phyloP scores from a whole-genome alignment of 176 grass and related monocot genomes.

The bread wheat (Triticum aestivum) region DNA sequence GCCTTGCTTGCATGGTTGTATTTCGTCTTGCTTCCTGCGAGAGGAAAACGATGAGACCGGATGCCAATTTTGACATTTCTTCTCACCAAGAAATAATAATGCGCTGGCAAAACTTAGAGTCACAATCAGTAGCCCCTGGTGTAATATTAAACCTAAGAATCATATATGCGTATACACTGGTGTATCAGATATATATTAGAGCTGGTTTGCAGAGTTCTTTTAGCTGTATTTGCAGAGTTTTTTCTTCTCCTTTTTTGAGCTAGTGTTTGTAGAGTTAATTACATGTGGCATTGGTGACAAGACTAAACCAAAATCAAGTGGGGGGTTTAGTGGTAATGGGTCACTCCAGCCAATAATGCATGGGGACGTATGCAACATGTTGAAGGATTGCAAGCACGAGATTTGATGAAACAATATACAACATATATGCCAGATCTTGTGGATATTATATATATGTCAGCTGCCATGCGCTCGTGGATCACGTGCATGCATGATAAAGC shows the following conservation, averaged over 20 bases:
- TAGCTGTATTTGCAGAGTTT: background rate
- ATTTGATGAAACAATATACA: background rate
- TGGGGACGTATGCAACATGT: background rate
- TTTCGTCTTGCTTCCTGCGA: conserved; percentile 25
- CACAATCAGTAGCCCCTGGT: background rate
- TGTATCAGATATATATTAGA: too few species aligned
- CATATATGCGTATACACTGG: too few species aligned
- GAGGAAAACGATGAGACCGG: background rate
- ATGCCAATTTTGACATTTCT: conserved; percentile 16
- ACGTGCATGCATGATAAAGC: conserved; percentile 3
- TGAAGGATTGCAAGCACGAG: background rate
- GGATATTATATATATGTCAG: background rate
- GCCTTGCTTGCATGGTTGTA: conserved; percentile 27
- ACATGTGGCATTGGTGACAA: background rate
- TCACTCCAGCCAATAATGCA: background rate
- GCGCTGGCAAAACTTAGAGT: background rate
- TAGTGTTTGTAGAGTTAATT: background rate
- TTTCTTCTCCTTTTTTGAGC: background rate
- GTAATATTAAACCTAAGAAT: background rate
- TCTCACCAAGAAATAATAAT: background rate
- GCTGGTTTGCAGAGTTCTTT: background rate
- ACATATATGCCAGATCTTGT: background rate
- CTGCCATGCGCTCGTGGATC: background rate
- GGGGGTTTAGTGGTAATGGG: background rate
- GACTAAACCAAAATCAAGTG: background rate